Evolutionary conservation across 208 protist genomes (phyloP).

Genomic region (Crithidia fasciculata): DNA sequence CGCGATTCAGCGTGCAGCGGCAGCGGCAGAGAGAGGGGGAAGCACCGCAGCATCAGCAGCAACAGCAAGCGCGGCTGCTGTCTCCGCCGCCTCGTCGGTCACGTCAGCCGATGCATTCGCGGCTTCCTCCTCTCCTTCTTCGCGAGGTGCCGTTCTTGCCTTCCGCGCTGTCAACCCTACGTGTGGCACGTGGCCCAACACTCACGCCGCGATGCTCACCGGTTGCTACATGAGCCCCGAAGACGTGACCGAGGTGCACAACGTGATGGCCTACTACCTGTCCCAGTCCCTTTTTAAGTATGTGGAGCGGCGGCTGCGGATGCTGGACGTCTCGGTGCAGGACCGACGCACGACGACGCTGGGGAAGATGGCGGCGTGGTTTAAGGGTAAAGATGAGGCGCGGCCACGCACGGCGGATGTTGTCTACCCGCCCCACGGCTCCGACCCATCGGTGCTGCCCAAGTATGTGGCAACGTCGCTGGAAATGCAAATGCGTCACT

Average conservation of each 20-base stretch:
- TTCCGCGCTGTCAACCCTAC: slow-evolving; percentile 44
- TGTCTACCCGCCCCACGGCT: slow-evolving; percentile 10
- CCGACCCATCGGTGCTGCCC: slow-evolving; percentile 13
- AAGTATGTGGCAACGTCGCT: slow-evolving; percentile 71
- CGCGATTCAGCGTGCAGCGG: slow-evolving; percentile 26
- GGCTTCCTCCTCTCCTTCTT: background rate
- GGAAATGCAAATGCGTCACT: slow-evolving; percentile 87
- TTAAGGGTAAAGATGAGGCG: slow-evolving; percentile 71
- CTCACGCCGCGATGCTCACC: slow-evolving; percentile 53
- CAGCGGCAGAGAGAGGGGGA: slow-evolving; percentile 17
- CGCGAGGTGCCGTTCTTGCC: slow-evolving; percentile 19
- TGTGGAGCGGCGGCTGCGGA: slow-evolving; percentile 72
- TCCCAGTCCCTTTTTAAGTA: slow-evolving; percentile 69
- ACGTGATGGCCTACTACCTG: slow-evolving; percentile 79
- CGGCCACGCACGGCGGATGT: slow-evolving; percentile 49
- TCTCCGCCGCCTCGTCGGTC: slow-evolving; percentile 5
- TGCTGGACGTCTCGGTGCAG: slow-evolving; percentile 63
- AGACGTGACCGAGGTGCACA: slow-evolving; percentile 59
- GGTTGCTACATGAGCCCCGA: slow-evolving; percentile 79
- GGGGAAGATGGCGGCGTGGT: slow-evolving; percentile 84
- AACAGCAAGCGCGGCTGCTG: no score
- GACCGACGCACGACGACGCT: slow-evolving; percentile 82
- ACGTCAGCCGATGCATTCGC: slow-evolving; percentile 7
- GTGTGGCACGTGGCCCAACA: slow-evolving; percentile 60
- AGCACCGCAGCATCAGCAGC: slow-evolving; percentile 2